Conservation (phyloP, 768 basidiomycete species). For the Gloeophyllum trabeum region DNA sequence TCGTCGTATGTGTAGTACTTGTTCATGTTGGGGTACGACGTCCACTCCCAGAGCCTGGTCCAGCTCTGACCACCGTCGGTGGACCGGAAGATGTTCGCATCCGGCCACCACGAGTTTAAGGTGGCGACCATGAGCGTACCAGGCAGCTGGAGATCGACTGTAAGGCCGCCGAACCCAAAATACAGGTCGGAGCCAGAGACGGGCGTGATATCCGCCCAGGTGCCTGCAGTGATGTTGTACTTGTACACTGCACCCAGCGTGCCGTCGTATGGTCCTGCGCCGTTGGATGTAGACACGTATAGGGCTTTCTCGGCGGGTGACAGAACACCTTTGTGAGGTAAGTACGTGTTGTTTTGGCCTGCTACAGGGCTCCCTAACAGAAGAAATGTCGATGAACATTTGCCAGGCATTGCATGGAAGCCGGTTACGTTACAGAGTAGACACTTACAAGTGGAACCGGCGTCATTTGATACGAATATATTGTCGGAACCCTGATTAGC, state of each 20-base stretch:
- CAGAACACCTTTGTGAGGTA: conserved; percentile 59
- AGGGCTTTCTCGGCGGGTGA: conserved; percentile 44
- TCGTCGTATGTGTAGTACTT: conserved; percentile 44
- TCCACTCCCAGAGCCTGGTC: conserved; percentile 49
- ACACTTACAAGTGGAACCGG: conserved; percentile 45
- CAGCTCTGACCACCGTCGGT: conserved; percentile 47
- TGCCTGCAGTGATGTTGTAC: conserved; percentile 40
- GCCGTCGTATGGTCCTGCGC: conserved; percentile 58
- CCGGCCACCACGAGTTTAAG: conserved; percentile 54
- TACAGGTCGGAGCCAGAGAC: conserved; percentile 24
- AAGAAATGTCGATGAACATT: neutral
- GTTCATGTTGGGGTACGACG: conserved; percentile 30
- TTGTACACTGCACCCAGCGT: conserved; percentile 33
- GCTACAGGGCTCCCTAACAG: conserved; percentile 24
- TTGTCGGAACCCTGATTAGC: conserved; percentile 43
- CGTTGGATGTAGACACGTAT: conserved; percentile 52
- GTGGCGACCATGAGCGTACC: conserved; percentile 63
- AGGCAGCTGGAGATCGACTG: conserved; percentile 47
- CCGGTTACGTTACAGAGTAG: neutral
- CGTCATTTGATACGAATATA: conserved; percentile 45
- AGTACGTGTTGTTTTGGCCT: conserved; percentile 43
- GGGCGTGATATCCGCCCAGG: conserved; percentile 25
- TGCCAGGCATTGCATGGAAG: neutral
- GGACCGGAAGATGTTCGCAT: conserved; percentile 55
- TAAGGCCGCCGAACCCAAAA: conserved; percentile 38